Percentiles rank a stretch among this genome's conserved stretches.
Evolutionary conservation across 2,329 filamentous ascomycete species (phyloP).

Genomic region (Zelopaecilomyces penicillatus): DNA sequence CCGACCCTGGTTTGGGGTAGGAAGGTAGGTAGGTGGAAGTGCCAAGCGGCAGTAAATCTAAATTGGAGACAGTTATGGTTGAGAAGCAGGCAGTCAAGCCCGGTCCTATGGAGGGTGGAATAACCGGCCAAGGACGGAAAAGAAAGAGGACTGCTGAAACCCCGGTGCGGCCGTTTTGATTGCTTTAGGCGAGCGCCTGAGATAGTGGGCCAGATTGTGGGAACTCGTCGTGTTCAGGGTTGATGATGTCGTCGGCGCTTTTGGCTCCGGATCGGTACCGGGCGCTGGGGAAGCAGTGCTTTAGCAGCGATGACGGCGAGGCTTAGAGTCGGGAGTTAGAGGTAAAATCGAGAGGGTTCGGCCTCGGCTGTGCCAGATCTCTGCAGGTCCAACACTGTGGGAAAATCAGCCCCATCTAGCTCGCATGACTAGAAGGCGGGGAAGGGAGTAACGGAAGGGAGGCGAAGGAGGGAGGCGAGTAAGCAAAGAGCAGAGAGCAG

Average conservation of each 20-base stretch:
- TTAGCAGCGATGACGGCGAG: conserved; percentile 9
- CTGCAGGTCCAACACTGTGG: neutral
- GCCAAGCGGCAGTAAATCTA: neutral
- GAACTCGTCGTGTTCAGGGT: conserved; percentile 14
- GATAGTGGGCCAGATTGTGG: conserved; percentile 12
- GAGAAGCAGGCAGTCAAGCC: neutral
- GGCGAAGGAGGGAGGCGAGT: neutral
- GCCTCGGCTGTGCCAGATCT: neutral
- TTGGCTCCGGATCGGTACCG: conserved; percentile 10
- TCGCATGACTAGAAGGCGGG: neutral
- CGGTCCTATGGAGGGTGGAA: conserved; percentile 45
- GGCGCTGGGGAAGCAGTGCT: conserved; percentile 9
- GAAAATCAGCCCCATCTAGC: too few relatives aligned
- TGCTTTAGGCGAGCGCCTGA: conserved; percentile 24
- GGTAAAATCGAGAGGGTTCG: conserved; percentile 8
- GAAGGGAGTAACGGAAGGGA: neutral
- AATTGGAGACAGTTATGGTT: neutral
- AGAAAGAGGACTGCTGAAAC: conserved; percentile 36
- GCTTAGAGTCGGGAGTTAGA: conserved; percentile 1
- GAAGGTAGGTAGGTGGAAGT: conserved; percentile 1
- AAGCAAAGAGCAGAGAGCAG: neutral
- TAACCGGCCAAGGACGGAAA: conserved; percentile 42
- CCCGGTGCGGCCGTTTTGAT: conserved; percentile 43
- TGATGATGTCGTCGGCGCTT: conserved; percentile 14
- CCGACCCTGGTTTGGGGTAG: conserved; percentile 8